These are phyloP conservation scores for Daphne laureola DNA, from an alignment of 441 rosid species.

Conservation along the genomic window DNA sequence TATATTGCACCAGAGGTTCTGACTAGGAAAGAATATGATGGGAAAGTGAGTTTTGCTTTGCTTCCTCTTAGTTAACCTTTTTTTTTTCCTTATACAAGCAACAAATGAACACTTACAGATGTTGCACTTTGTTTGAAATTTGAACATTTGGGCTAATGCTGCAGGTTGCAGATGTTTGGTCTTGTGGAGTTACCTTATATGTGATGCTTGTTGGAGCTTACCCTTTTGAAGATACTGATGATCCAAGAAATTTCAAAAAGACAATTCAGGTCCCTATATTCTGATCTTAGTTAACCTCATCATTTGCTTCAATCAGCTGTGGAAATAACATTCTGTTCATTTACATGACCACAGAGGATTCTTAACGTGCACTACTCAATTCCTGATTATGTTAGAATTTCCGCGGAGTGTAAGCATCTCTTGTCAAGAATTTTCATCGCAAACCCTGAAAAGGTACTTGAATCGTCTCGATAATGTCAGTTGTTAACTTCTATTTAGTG, in stretches of 20 bases:
- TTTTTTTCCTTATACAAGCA: not conserved
- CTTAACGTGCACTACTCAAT: conserved; percentile 60
- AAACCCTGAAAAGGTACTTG: conserved; percentile 44
- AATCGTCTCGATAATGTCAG: not conserved
- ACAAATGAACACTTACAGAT: too few relatives aligned
- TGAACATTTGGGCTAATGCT: conserved; percentile 4
- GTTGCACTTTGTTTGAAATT: too few relatives aligned
- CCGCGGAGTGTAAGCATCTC: conserved; percentile 49
- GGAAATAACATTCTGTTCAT: not conserved
- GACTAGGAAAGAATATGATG: conserved; percentile 50
- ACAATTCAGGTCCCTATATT: conserved; percentile 42
- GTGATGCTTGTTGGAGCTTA: conserved; percentile 74
- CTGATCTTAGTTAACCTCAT: not conserved
- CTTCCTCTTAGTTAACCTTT: not conserved
- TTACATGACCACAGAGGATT: conserved; percentile 38
- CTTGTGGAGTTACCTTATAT: conserved; percentile 66
- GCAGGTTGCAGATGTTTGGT: conserved; percentile 72
- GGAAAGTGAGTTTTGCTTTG: conserved; percentile 31
- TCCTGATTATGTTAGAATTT: conserved; percentile 52
- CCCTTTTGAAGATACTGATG: conserved; percentile 62
- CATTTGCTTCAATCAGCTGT: not conserved
- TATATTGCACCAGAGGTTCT: conserved; percentile 66
- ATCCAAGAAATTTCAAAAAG: conserved; percentile 59
- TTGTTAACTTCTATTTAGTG: not conserved
- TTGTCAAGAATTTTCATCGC: conserved; percentile 56